Evolutionary conservation across 441 rosid genomes (phyloP).

Genomic region (Manihot esculenta): DNA sequence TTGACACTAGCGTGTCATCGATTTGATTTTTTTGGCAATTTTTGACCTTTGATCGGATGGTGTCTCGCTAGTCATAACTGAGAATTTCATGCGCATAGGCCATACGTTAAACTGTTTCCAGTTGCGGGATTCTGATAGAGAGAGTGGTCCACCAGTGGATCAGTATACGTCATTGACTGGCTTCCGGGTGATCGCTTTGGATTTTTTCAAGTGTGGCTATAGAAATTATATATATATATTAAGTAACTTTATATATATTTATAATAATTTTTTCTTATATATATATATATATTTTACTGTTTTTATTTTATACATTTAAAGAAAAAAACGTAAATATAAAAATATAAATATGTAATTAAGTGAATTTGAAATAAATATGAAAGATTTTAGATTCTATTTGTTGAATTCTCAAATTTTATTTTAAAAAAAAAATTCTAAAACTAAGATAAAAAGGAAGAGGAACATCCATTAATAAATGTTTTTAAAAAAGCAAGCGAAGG

Average conservation of each 20-base stretch:
- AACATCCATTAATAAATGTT: too few species aligned
- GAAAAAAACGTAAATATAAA: not conserved
- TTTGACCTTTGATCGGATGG: constrained; percentile 33
- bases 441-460: too few species aligned
- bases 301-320: not conserved
- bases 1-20: not conserved
- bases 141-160: constrained; percentile 9
- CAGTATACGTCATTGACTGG: constrained; percentile 20
- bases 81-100: not conserved
- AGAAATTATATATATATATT: too few species aligned
- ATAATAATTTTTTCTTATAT: not conserved
- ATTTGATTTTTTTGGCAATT: not conserved
- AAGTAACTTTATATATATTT: too few species aligned
- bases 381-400: too few species aligned
- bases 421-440: too few species aligned
- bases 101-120: not conserved
- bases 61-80: not conserved
- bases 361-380: too few species aligned
- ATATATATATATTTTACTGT: not conserved
- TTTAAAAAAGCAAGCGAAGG: constrained; percentile 27
- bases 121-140: not conserved
- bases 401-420: too few species aligned
- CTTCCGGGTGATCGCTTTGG: constrained; percentile 5
- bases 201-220: too few species aligned
- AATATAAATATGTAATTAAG: too few species aligned